A percentile compares a stretch with the other conserved stretches of the same genome.
Evolutionary conservation across 2,329 filamentous ascomycete genomes (phyloP).

Genomic region (Colletotrichum melonis): DNA sequence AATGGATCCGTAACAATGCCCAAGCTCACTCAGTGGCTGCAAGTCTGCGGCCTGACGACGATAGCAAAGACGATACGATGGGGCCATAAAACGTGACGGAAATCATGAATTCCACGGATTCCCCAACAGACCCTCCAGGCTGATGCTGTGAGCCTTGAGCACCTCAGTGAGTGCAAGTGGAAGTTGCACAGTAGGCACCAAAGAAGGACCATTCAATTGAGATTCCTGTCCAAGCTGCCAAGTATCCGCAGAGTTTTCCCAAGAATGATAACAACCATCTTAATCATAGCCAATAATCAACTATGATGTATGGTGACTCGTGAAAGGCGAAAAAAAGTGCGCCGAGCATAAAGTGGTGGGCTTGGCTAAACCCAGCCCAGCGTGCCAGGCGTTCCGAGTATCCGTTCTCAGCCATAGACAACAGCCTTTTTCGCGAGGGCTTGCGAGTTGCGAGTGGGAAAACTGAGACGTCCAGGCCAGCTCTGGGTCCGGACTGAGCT

Average conservation of each 20-base stretch:
- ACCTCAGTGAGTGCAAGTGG: too few species aligned
- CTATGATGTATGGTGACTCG: neutral
- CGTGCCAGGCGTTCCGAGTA: constrained; percentile 28
- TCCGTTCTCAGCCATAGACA: constrained; percentile 24
- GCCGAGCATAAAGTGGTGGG: constrained; percentile 13
- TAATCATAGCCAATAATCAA: neutral
- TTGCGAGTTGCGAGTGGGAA: neutral
- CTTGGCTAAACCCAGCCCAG: constrained; percentile 27
- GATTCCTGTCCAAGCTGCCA: neutral
- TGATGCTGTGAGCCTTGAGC: neutral
- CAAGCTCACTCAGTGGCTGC: neutral
- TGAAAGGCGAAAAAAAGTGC: neutral
- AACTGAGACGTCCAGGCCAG: constrained; percentile 6
- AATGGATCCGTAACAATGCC: neutral
- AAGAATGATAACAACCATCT: neutral
- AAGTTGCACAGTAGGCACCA: neutral
- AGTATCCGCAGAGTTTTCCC: neutral
- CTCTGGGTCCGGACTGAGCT: neutral
- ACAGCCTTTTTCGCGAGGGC: neutral
- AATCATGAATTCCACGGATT: neutral
- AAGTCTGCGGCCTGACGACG: neutral
- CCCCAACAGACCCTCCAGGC: neutral
- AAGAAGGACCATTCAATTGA: neutral
- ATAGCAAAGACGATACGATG: neutral
- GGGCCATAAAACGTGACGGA: neutral